phyloP scores from a whole-genome alignment of 495 filamentous ascomycete genomes.

The Tuber microsphaerosporum region DNA sequence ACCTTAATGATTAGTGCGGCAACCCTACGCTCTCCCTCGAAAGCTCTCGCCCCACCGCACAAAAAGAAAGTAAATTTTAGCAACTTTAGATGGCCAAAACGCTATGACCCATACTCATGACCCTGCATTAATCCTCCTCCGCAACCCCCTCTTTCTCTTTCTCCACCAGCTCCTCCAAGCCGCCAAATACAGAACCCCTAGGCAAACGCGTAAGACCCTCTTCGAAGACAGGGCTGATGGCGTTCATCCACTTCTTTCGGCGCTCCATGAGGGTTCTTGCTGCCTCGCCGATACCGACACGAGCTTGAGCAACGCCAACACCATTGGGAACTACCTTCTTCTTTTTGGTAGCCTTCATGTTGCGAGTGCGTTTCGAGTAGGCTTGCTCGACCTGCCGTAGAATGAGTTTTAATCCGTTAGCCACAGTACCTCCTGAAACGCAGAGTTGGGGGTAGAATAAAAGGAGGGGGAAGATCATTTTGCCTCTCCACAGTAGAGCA shows the following conservation, averaged over 20 bases:
- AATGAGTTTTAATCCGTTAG: neutral
- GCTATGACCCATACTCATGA: neutral
- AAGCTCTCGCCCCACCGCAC: neutral
- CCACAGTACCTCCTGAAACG: neutral
- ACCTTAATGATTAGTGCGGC: neutral
- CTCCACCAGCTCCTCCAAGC: conserved; percentile 56
- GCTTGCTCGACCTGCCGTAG: conserved; percentile 61
- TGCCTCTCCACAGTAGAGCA: neutral
- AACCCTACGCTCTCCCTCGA: neutral
- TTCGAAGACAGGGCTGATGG: conserved; percentile 78
- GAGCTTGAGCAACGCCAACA: conserved; percentile 50
- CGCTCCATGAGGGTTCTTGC: conserved; percentile 86
- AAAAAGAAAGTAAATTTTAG: neutral
- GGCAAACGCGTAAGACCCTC: conserved; percentile 60
- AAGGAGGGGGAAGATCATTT: neutral
- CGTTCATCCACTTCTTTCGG: conserved; percentile 74
- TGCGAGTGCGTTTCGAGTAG: conserved; percentile 92
- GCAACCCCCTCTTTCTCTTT: conserved; percentile 49
- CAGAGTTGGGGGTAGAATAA: neutral
- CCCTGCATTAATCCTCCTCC: conserved; percentile 28
- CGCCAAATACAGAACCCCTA: conserved; percentile 55
- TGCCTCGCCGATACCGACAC: conserved; percentile 83
- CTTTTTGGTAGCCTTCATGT: conserved; percentile 82
- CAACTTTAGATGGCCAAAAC: neutral
- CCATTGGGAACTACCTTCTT: conserved; percentile 66